phyloP scores from a whole-genome alignment of 2,329 filamentous ascomycete genomes.

The Hymenoscyphus repandus region DNA sequence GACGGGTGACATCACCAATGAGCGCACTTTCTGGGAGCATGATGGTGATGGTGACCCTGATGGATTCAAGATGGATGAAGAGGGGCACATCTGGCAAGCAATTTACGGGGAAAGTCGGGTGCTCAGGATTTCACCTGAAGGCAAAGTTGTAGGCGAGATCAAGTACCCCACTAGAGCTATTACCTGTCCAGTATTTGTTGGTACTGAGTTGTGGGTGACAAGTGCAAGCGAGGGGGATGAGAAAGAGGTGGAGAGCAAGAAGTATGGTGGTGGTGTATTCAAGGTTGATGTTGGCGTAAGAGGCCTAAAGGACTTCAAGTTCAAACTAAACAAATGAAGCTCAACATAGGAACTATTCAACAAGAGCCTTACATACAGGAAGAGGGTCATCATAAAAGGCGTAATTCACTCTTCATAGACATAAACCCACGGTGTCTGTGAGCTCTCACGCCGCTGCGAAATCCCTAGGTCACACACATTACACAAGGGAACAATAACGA shows the following conservation, averaged over 20 bases:
- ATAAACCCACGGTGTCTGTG: no score
- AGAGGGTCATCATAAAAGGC: no score
- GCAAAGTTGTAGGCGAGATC: conserved; percentile 69
- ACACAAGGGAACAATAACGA: no score
- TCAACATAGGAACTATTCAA: no score
- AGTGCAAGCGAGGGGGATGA: conserved; percentile 63
- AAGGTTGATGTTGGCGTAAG: conserved; percentile 69
- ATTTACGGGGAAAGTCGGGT: conserved; percentile 76
- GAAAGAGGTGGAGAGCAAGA: conserved; percentile 57
- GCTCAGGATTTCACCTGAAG: conserved; percentile 61
- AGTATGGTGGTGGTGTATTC: conserved; percentile 70
- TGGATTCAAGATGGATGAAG: conserved; percentile 76
- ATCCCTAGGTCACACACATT: no score
- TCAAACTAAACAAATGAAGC: conserved; percentile 38
- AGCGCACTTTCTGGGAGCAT: conserved; percentile 65
- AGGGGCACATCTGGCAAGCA: conserved; percentile 85
- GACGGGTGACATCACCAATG: conserved; percentile 62
- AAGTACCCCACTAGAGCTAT: conserved; percentile 71
- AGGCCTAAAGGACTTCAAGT: conserved; percentile 60
- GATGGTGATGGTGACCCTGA: conserved; percentile 66
- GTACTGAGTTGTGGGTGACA: conserved; percentile 72
- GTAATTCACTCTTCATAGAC: no score
- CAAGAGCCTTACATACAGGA: no score
- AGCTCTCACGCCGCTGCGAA: no score
- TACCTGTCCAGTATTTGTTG: conserved; percentile 77